Conservation (phyloP, 495 filamentous ascomycete genomes). For the Talaromyces ruber region DNA sequence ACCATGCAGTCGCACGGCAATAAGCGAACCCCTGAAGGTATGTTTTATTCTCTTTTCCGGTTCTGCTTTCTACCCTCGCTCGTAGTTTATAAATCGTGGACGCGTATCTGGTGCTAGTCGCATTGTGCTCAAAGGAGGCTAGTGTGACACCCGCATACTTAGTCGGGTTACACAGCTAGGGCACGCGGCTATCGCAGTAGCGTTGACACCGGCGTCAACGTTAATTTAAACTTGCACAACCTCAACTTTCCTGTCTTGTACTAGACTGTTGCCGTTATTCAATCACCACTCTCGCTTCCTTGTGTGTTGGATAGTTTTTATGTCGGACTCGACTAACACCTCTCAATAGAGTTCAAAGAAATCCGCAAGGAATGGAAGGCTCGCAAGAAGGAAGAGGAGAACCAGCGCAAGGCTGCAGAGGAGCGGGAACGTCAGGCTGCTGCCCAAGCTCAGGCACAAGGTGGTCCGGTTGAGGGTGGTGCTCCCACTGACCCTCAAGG, state of each 20-base stretch:
- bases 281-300: neutral
- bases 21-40: slow-evolving; percentile 96
- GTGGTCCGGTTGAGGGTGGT: slow-evolving; percentile 49
- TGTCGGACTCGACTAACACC: neutral
- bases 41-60: slow-evolving; percentile 20
- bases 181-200: slow-evolving; percentile 37
- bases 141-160: slow-evolving; percentile 27
- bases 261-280: neutral
- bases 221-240: slow-evolving; percentile 17
- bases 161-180: slow-evolving; percentile 44
- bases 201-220: slow-evolving; percentile 23
- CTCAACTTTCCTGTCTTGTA: neutral
- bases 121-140: slow-evolving; percentile 14
- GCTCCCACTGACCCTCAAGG: slow-evolving; percentile 48
- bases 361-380: slow-evolving; percentile 99
- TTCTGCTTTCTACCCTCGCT: slow-evolving; percentile 5
- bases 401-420: slow-evolving; percentile 79
- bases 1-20: slow-evolving; percentile 94
- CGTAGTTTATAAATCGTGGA: neutral
- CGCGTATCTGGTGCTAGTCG: slow-evolving; percentile 11
- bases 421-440: slow-evolving; percentile 69
- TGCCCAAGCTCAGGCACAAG: slow-evolving; percentile 34
- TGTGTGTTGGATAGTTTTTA: slow-evolving; percentile 1
- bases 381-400: slow-evolving; percentile 97
- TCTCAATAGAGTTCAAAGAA: slow-evolving; percentile 83